These are phyloP conservation scores for Dactylellina parvicollis DNA, from an alignment of 2,329 filamentous ascomycete species.

Conservation along the genomic window DNA sequence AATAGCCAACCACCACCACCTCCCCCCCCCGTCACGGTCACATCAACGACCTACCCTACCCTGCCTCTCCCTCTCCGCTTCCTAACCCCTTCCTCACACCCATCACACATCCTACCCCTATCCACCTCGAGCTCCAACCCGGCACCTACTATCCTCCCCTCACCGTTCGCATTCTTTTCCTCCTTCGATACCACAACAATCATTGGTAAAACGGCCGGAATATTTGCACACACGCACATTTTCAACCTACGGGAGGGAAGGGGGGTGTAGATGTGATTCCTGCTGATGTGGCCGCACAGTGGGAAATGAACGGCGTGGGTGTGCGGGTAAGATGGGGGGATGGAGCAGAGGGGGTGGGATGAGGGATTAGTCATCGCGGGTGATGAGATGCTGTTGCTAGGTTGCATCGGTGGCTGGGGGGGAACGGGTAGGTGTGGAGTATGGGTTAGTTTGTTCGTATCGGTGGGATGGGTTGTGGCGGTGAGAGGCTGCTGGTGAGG, in stretches of 20 bases:
- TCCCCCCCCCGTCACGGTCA: no score
- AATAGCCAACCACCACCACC: no score
- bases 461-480: slow-evolving; percentile 1
- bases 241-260: background rate
- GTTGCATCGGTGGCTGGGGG: slow-evolving; percentile 7
- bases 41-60: background rate
- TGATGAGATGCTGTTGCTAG: no score
- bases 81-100: slow-evolving; percentile 79
- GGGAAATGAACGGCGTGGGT: slow-evolving; percentile 30
- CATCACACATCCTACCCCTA: slow-evolving; percentile 64
- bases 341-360: slow-evolving; percentile 7
- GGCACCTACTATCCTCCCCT: slow-evolving; percentile 3
- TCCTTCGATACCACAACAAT: no score
- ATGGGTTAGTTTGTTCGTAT: slow-evolving; percentile 10
- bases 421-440: background rate
- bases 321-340: slow-evolving; percentile 13
- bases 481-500: background rate
- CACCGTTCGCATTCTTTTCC: no score
- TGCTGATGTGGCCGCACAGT: slow-evolving; percentile 23
- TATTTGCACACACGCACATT: slow-evolving; percentile 26
- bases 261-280: slow-evolving; percentile 9
- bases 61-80: slow-evolving; percentile 68
- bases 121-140: slow-evolving; percentile 4
- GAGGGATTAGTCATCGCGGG: no score
- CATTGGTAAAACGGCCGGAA: slow-evolving; percentile 17